Base-by-base conservation (phyloP, 2,329 filamentous ascomycete genomes). In the Elsinoe batatas region DNA sequence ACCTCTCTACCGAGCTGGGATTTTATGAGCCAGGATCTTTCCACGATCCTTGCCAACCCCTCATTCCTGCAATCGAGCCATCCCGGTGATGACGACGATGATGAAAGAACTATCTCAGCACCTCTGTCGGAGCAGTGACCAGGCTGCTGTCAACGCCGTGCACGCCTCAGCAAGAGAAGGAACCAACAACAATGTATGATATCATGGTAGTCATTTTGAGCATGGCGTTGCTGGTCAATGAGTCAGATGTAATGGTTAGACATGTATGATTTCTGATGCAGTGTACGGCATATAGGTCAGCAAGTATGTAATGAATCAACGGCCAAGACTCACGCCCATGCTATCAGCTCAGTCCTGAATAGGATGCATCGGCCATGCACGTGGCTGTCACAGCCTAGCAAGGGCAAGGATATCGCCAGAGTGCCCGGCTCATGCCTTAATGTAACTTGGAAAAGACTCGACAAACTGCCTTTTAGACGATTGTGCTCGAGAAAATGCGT, bases 91-190 rank as follows among this genome's bases (percentile, higher is more conserved):
- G 65, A 68, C 54, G 65, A 59, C 12, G 59, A 61, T 47, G 56
- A 57, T 17, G 54, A 59, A 53, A 56, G 56, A 5, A 69, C 67
- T 18, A 61, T 68, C 50, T 68, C 67, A 8, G 62, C 63, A 17
- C 58, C 63, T 15, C 53, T 50, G 32, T 60, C 59, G n/a, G 59
- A 61, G 36, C 33, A 12, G 22, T 51, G 47, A 51, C 1, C 8
- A 13, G 40, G 13, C 38, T 44, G 20, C 40, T 11, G 18, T 6
- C n/a, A 12, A 22, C 18, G 20, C 18, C 18, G 20, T 8, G 18
- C 20, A 26, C 5, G 10, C 17, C 10, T 26, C 6, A 8, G 20
- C 40, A 15, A 12, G n/a, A 26, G 18, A 44, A 5, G 40, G n/a
- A 22, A 13, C 7, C 10, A 12, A n/a, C 8, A 22, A 44, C 40